Base-by-base conservation (phyloP, 495 filamentous ascomycete genomes). In the Aspergillus nanangensis region DNA sequence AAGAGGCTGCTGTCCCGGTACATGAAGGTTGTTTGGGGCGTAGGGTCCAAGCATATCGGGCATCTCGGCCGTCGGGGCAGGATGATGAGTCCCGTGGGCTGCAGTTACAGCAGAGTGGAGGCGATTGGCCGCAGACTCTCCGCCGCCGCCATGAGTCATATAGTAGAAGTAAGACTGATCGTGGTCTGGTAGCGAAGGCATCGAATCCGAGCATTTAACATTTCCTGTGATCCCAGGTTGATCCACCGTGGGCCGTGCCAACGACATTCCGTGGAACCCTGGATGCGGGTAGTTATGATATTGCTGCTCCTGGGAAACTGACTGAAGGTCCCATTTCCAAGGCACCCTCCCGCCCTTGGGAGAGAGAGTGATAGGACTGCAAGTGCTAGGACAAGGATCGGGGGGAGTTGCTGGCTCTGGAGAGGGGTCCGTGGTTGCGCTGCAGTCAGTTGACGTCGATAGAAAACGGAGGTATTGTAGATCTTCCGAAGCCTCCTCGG, bases 361-460 rank as follows among this genome's bases (percentile, higher is more conserved):
- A 4, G 58, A 63, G 21, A 53, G 22, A 11, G 54, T 52, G 0
- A 56, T 44, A 5, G 62, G 54, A 14, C 58, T 51, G 39, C 51
- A 49, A 22, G 44, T 54, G 42, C 48, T 65, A 11, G 60, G 55
- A 0, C 59, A 65, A 21, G 64, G 66, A 9, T 71, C 66, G 7
- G 67, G 57, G 8, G 69, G 69, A 11, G 67, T 70, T 1, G 51
- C 36, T 11, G 69, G 69, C 39, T 72, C 69, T 9, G 69, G 67
- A 1, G 69, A 72, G 24, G 69, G 61, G 19, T 72, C 69, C 8
- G 67, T 56, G 22, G 66, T 70, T 22, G 62, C 62, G 37, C 66
- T 69, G 47, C 60, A 67, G 34, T 71, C 69, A 9, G 65, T 69
- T 4, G 69, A 66, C 3, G 61, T 69, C 10, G 69, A 66, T 21